phyloP scores from a whole-genome alignment of 352 stramenopile species.

The Pythium biforme region DNA sequence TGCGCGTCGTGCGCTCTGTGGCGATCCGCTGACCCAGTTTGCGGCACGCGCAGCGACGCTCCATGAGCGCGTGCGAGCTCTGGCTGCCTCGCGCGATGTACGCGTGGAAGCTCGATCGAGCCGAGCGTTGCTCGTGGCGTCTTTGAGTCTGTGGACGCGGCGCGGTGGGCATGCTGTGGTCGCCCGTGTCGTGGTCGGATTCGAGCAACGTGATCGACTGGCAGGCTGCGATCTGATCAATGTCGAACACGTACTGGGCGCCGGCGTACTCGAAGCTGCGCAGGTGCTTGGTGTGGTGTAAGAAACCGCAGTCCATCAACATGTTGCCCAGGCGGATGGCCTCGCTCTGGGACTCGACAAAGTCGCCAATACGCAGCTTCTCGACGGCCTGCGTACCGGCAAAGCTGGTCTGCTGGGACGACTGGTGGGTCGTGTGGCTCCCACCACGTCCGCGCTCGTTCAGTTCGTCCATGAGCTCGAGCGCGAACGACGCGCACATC shows the following conservation, averaged over 20 bases:
- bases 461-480: constrained; percentile 21
- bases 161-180: too few species aligned
- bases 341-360: constrained; percentile 19
- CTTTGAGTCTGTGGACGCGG: too few species aligned
- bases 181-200: too few species aligned
- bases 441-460: too few species aligned
- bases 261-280: constrained; percentile 24
- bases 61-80: background rate
- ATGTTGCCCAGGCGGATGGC: constrained; percentile 37
- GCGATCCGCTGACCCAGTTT: constrained; percentile 25
- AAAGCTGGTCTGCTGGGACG: constrained; percentile 16
- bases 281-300: constrained; percentile 37
- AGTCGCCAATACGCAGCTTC: constrained; percentile 10
- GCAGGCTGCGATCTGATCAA: constrained; percentile 19
- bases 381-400: constrained; percentile 25
- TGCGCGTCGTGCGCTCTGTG: constrained; percentile 7
- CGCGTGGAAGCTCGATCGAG: background rate
- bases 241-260: constrained; percentile 33
- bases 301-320: constrained; percentile 32
- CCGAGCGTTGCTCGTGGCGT: background rate
- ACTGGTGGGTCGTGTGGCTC: background rate
- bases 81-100: background rate
- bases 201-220: constrained; percentile 33
- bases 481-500: constrained; percentile 18
- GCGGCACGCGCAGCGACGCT: constrained; percentile 22